Base-by-base conservation (phyloP, 305 asterid genomes). In the Fraxinus velutina region DNA sequence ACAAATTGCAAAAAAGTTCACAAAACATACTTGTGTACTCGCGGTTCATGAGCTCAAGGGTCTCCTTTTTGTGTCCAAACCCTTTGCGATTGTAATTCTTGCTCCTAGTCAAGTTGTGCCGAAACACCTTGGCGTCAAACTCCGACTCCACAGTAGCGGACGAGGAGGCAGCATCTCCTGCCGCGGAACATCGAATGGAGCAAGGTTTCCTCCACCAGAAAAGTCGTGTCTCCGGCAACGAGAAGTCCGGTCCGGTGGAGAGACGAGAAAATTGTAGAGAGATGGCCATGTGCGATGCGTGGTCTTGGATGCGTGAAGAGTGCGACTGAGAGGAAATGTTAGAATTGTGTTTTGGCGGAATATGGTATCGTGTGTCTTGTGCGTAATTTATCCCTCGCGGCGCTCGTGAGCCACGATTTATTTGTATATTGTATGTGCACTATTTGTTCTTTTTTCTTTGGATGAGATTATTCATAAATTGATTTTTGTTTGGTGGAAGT, bases 81-180 rank as follows among this genome's bases (percentile, higher is more conserved):
- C 99, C 99, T 88, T 83, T 92, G 79, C 97, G 94, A 75, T 95
- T 95, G 83, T 92, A 95, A 86, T 94, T 92, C 87, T 91, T 70
- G 84, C 99, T 95, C 88, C 99, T 89, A 22, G 97, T 89, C 91
- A 95, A 85, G 90, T 92, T 89, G 82, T 90, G 91, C 82, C 99
- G 88, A 74, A 95, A 94, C 73, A 87, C 89, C 90, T 94, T 95
- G 0, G 98, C 81, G 78, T 95, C 97, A 73, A 95, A 92, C 19
- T 92, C 97, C 29, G 91, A 82, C 13, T 85, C 91, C 2, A 75
- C 86, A 30, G 91, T 12, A 30, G 84, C 83, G 33, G 91, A 79
- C 2, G 94, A 79, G 13, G 92, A 77, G 60, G 85, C 91, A 22
- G 85, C 85, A 27, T 90, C 96, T 27, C 88, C 93, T 60, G 89